Base-by-base conservation (phyloP, 179 eudicot species). In the Beta macrorhiza region DNA sequence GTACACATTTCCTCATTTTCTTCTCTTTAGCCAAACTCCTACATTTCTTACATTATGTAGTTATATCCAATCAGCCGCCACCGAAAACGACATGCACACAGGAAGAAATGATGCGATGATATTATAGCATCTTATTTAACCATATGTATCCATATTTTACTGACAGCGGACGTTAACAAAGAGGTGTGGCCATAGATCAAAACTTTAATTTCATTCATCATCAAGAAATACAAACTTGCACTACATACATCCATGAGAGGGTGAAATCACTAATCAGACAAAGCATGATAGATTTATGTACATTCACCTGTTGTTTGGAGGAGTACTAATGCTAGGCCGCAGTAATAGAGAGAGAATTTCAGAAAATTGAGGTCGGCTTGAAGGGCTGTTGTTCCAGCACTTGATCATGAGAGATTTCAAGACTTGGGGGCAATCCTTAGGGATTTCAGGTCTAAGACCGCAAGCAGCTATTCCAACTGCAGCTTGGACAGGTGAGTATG, bases 401-500 rank as follows among this genome's bases (percentile, higher is more conserved):
- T 90, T 92, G 47, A 74, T 72, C 98, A 95, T 92, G 68, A 95
- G 81, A 11, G 92, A 85, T 79, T 85, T 89, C 72, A 95, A 86
- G 55, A 89, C 79, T 74, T 82, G 98, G 44, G 98, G 97, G 86
- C 99, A 95, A 75, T 90, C 92, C 81, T 93, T 94, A 16, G 99
- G 99, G 74, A 95, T 93, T 15, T 95, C 99, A 42, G 99, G 99
- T 83, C 99, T 92, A 59, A 95, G 93, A 72, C 99, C 99, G 78
- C 99, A 95, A 68, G 99, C 98, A 73, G 97, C 99, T 81, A 95
- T 95, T 14, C 97, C 99, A 10, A 95, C 98, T 4, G 98, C 98
- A 12, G 99, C 99, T 83, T 95, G 99, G 25, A 95, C 98, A 4
- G 99, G 99, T 55, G 99, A 95, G 82, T 79, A 92, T 4, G 98